These are phyloP conservation scores for Pseudogymnoascus sp. DNA, from an alignment of 2,329 filamentous ascomycete species.

Conservation along the genomic window DNA sequence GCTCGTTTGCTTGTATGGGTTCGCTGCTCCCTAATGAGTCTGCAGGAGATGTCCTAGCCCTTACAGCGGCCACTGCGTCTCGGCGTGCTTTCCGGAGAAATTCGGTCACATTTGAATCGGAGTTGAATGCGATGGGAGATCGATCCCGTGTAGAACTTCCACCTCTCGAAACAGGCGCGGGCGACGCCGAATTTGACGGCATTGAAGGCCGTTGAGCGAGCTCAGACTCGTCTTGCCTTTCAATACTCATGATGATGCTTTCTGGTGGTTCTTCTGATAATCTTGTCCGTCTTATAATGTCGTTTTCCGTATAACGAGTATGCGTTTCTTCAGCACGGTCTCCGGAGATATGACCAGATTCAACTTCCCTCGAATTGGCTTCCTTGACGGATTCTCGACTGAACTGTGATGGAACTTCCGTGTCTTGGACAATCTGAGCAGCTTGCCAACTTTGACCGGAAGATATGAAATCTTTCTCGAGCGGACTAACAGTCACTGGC, in stretches of 20 bases:
- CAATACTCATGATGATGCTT: conserved; percentile 2
- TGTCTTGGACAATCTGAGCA: neutral
- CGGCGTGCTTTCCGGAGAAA: neutral
- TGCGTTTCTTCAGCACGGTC: neutral
- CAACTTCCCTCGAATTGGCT: neutral
- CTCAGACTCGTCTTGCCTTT: conserved; percentile 1
- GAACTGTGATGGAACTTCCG: neutral
- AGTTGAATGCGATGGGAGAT: neutral
- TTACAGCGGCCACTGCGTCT: neutral
- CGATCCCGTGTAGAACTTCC: neutral
- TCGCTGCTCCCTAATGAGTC: neutral
- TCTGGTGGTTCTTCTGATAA: neutral
- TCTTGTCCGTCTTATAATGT: neutral
- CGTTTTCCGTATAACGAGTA: neutral
- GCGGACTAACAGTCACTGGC: neutral
- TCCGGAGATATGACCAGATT: neutral
- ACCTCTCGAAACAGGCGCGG: neutral
- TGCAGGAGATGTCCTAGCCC: neutral
- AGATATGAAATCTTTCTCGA: neutral
- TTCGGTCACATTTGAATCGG: neutral
- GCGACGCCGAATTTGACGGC: neutral
- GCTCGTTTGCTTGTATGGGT: neutral
- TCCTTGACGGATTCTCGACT: neutral
- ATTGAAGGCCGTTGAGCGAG: neutral
- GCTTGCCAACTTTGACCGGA: conserved; percentile 7